Base-by-base conservation (phyloP, 495 filamentous ascomycete species). In the Hyaloscypha finlandica region DNA sequence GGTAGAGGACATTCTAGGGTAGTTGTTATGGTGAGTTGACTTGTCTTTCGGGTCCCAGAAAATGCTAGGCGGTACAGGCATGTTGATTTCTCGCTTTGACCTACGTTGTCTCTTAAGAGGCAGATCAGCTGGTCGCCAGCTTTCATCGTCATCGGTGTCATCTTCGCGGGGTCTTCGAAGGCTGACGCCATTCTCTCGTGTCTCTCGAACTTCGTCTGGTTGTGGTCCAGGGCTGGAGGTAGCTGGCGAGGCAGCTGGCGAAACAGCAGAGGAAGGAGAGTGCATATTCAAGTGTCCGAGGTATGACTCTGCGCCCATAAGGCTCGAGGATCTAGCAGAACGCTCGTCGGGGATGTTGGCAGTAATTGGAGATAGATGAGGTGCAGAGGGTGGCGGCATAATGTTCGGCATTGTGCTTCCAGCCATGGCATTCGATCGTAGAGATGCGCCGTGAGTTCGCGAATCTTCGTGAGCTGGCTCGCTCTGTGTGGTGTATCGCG, bases 231-330 rank as follows among this genome's bases (percentile, higher is more conserved):
- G 52, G 29, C 63, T 66, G 32, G 32, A 59, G 14, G 59, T 59
- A 11, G 39, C 55, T n/a, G 67, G 67, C 11, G 61, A 58, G 9
- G 8, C 58, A 19, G 59, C 35, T 30, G 65, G 65, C 9, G 78
- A 79, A n/a, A 68, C 58, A 0, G 63, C 71, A 29, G 73, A 73
- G 22, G 65, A 69, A 20, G 79, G 80, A 59, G 88, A 89, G 63
- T 83, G 83, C 87, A 91, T 90, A 69, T 90, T 84, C 61, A 92
- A 77, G 70, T 87, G 83, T 68, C 85, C 81, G 68, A 92, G 86
- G 66, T 90, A 76, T 12, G 85, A 88, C 76, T 90, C 89, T 61
- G 89, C 83, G 48, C 88, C 89, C 67, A 87, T 81, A 39, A 91
- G 77, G 74, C 88, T 91, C 39, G 86, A 70, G 19, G 71, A 64